Conservation (phyloP, 768 basidiomycete genomes). For the Suillus plorans region DNA sequence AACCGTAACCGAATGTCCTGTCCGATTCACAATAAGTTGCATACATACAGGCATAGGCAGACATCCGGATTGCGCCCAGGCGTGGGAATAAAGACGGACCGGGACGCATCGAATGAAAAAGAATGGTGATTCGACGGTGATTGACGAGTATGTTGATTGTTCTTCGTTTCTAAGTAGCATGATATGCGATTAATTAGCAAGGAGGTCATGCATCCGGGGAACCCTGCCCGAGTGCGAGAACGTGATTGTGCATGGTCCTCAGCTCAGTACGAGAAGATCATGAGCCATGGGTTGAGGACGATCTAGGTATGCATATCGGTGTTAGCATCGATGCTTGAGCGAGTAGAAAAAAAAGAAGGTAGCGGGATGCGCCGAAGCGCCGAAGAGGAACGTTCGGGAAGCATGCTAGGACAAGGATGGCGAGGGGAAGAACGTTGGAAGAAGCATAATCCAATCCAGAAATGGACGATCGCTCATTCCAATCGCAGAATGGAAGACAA, state of each 20-base stretch:
- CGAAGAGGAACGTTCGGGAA: background rate
- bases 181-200: background rate
- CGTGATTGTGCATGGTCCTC: background rate
- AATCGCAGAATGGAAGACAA: background rate
- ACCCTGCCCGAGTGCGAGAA: background rate
- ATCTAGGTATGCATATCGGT: slow-evolving; percentile 42
- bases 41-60: too few species aligned
- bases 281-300: slow-evolving; percentile 85
- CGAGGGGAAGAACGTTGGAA: background rate
- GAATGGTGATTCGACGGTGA: background rate
- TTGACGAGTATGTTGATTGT: background rate
- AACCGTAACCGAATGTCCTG: background rate
- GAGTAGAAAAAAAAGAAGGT: slow-evolving; percentile 13
- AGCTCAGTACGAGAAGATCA: slow-evolving; percentile 70
- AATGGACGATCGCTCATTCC: background rate
- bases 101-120: background rate
- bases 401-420: background rate
- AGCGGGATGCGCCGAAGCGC: slow-evolving; percentile 29
- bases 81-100: background rate
- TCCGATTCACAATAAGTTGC: background rate
- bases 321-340: slow-evolving; percentile 15
- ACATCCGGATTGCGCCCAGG: background rate
- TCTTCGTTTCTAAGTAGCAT: background rate
- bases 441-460: background rate
- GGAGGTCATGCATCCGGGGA: background rate